A percentile compares a stretch with the other conserved stretches of the same genome.
Evolutionary conservation across 2,329 filamentous ascomycete genomes (phyloP).

Genomic region (Seiridium unicorne): DNA sequence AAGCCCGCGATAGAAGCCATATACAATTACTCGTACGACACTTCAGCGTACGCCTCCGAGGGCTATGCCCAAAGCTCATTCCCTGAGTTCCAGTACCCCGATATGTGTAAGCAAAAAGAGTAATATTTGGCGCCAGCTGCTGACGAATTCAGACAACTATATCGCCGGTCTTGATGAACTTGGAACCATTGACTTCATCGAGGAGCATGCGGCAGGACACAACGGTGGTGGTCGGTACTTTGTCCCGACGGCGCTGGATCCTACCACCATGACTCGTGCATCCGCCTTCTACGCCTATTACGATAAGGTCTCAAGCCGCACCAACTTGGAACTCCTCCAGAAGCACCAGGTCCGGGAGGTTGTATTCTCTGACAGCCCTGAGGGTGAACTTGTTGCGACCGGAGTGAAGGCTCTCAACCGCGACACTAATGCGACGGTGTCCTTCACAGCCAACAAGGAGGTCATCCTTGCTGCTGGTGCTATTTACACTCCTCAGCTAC

Average conservation of each 20-base stretch:
- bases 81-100: constrained; percentile 4
- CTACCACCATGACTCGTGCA: not conserved
- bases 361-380: not conserved
- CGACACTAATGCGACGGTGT: constrained; percentile 4
- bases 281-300: constrained; percentile 2
- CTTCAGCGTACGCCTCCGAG: constrained; percentile 1
- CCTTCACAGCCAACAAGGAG: constrained; percentile 17
- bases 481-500: constrained; percentile 28
- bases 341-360: not conserved
- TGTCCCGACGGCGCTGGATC: not conserved
- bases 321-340: not conserved
- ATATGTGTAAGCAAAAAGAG: not conserved
- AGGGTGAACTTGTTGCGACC: not conserved
- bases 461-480: constrained; percentile 24
- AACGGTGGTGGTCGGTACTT: not conserved
- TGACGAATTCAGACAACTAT: not conserved
- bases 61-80: not conserved
- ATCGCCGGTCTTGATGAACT: constrained; percentile 4
- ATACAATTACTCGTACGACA: constrained; percentile 1
- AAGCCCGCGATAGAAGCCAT: not conserved
- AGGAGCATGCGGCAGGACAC: not conserved
- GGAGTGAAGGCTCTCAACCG: not conserved
- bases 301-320: not conserved
- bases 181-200: not conserved
- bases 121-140: not conserved